Conservation (phyloP, 306 rosid genomes). For the Quercus ilex region DNA sequence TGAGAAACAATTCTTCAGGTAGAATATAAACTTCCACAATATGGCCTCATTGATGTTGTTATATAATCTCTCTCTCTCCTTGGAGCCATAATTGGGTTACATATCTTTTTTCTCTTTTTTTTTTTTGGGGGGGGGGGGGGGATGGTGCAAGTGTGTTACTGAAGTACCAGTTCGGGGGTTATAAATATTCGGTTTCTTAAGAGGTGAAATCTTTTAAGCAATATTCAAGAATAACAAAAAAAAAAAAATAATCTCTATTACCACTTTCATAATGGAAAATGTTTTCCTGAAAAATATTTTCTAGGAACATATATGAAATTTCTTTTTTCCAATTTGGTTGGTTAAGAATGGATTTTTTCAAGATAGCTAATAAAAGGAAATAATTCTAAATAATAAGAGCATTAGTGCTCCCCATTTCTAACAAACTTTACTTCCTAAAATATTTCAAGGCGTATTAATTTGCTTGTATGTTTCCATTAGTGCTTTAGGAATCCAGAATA, state of each 20-base stretch:
- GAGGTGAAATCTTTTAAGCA: not conserved
- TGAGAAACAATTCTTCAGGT: constrained; percentile 79
- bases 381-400: not conserved
- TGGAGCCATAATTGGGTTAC: not conserved
- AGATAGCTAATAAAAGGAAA: not conserved
- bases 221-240: not conserved
- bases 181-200: not conserved
- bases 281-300: not conserved
- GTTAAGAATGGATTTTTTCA: not conserved
- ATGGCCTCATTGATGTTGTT: not conserved
- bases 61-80: not conserved
- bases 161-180: not conserved
- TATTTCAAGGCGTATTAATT: not conserved
- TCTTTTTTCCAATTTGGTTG: not conserved
- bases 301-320: not conserved
- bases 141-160: not conserved
- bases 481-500: not conserved
- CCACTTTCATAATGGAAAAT: not conserved
- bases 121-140: too few relatives aligned
- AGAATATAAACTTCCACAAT: not conserved
- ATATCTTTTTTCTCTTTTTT: too few relatives aligned
- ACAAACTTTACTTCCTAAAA: not conserved
- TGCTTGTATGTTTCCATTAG: not conserved
- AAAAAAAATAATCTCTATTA: not conserved
- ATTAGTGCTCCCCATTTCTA: not conserved